Base-by-base conservation (phyloP, 2,329 filamentous ascomycete species). In the Raffaelea arxii region DNA sequence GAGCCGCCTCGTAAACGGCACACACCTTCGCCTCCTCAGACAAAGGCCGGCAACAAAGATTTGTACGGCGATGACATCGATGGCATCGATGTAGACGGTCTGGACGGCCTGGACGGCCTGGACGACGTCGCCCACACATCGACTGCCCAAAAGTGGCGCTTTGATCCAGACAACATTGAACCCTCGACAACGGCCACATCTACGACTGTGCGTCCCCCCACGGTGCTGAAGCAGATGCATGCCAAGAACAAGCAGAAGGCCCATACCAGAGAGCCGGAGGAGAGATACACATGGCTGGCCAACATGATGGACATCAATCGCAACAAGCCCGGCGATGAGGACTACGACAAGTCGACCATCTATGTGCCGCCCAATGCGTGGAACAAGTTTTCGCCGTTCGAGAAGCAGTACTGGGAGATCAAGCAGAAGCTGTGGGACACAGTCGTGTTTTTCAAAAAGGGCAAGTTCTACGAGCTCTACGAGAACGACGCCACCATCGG, bases 381-480 rank as follows among this genome's bases (percentile, higher is more conserved):
- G 81, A 67, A 68, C 25, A 82, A 85, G 23, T 96, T 98, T 61
- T 94, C 90, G 0, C 78, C 91, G 0, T 98, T 98, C 54, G 92
- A 98, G 65, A 94, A 89, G 63, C 92, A 98, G 61, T 98, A 98
- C 63, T 98, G 92, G 92, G 88, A 94, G 58, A 97, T 98, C 64
- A 98, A 98, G 68, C 86, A 90, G 63, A 96, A 96, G 56, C 86
- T 94, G 54, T 97, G 87, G 86, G 89, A 96, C 54, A 96, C 90
- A 0, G 84, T 98, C 40, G 91, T 98, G 16, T 98, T 98, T 67
- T 98, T 98, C 80, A 98, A 97, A 66, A 98, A 98, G 71, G 92
- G 92, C 58, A 98, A 98, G 58, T 98, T 98, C 65, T 98, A 96
- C 60, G 92, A 98, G 62, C 74, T 98, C 0, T 98, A 97, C 59